phyloP scores from a whole-genome alignment of 257 asterid species.

The Knoxia roxburghii region DNA sequence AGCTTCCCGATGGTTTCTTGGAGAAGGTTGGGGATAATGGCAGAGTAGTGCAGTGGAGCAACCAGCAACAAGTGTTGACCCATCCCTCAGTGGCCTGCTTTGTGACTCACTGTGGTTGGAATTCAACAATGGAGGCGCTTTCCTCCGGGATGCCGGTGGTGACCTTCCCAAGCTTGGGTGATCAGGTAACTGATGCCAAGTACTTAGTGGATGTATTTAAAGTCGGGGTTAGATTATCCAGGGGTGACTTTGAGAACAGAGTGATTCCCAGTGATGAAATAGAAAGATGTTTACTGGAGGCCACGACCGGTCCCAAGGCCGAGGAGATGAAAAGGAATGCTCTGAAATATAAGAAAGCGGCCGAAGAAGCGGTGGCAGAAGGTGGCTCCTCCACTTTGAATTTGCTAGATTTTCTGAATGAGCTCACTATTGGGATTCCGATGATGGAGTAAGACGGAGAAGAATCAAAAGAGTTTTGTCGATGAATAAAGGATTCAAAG shows the following conservation, averaged over 20 bases:
- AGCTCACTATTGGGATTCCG: slow-evolving; percentile 16
- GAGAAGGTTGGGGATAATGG: slow-evolving; percentile 49
- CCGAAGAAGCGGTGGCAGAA: slow-evolving; percentile 53
- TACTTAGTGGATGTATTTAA: too few relatives aligned
- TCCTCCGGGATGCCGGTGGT: too few relatives aligned
- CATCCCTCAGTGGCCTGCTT: too few relatives aligned
- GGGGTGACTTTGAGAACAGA: slow-evolving; percentile 47
- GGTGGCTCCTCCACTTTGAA: slow-evolving; percentile 62
- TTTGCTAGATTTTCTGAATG: slow-evolving; percentile 42
- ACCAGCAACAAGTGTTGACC: too few relatives aligned
- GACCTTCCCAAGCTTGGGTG: too few relatives aligned
- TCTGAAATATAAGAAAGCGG: too few relatives aligned
- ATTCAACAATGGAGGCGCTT: too few relatives aligned
- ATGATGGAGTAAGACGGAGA: background rate
- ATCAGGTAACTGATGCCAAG: too few relatives aligned
- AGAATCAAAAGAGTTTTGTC: too few relatives aligned
- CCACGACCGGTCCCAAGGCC: slow-evolving; percentile 37
- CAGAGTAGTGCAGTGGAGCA: slow-evolving; percentile 46
- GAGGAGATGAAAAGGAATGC: slow-evolving; percentile 52
- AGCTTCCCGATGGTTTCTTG: slow-evolving; percentile 38
- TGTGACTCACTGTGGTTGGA: too few relatives aligned
- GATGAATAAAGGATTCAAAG: too few relatives aligned
- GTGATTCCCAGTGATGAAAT: slow-evolving; percentile 49
- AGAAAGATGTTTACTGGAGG: slow-evolving; percentile 48
- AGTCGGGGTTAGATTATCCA: too few relatives aligned